Evolutionary conservation across 306 rosid genomes (phyloP), one percentile per base, ranked within the genome.

Genomic region (Glycine tomentella): DNA sequence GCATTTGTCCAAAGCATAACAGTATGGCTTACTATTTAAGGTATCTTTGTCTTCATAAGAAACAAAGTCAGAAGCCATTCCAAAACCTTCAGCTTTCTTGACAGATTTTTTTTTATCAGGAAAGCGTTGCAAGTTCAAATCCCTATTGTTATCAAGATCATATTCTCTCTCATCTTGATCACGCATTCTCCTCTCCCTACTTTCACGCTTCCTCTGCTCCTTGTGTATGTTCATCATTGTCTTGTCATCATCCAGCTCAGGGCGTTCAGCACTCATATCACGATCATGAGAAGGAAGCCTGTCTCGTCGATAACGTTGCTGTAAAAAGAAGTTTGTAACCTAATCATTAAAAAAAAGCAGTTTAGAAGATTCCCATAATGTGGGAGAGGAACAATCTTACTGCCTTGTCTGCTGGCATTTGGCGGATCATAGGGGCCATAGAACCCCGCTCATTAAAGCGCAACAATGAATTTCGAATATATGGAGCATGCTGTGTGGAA

Each of bases 111-210:
- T 93, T 76, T 87, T 93, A 55, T 93, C 96, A 34, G 90, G 72
- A 82, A 87, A 76, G 5, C 90, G 87, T 66, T 90, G 97, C 75
- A 80, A 53, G 66, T 72, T 88, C 83, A 85, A 82, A 83, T 88
- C 97, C 86, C 90, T 83, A 80, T 72, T 81, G 65, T 84, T 84
- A 84, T 91, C 97, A 64, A 86, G 86, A 78, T 95, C 97, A 51
- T 79, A 84, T 85, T 88, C 96, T 87, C 91, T 88, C 64, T 91
- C 95, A 81, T 87, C 99, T 56, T 80, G 89, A 40, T 95, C 98
- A 51, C 87, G 89, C 69, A 77, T 86, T 87, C 90, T 95, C 82
- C 93, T 88, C 79, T 90, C 97, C 78, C 89, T 89, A 55, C 17
- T 84, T 44, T 95, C 85, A 63, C 84, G 92, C 82, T 87, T 90